Base-by-base conservation (phyloP, 164 flowering plant species). In the Nymphaea colorata region DNA sequence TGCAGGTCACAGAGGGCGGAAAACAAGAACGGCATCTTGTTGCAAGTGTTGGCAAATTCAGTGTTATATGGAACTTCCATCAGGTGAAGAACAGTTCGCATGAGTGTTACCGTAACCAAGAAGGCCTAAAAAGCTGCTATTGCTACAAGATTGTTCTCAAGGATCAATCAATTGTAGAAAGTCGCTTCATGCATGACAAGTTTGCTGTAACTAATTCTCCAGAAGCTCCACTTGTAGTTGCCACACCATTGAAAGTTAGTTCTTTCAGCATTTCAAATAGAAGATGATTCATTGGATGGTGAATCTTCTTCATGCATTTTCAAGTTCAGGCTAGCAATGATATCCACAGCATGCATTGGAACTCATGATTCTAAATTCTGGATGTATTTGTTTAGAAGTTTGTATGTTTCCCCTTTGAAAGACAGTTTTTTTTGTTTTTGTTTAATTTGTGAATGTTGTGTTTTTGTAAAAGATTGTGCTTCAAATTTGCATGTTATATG, bases 141-240 rank as follows among this genome's bases (percentile, higher is more conserved):
- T 93, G 97, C 76, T 93, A 91, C 81, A 91, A 85, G 75, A 81
- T 91, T 47, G 95, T 91, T 44, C 82, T 79, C 43, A 91, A 85
- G 74, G 94, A 93, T 61, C 97, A 93, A 68, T 89, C 98, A 45
- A 91, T 93, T 47, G 79, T 93, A 6, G 97, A 91, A 18, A 93
- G 98, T 69, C 93, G 98, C 63, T 91, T 91, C 80, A 93, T 91
- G 98, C 92, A 91, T 62, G 98, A 91, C 67, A 91, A 83, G 51
- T 91, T 77, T 85, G 93, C 93, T 17, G 85, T 87, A 55, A 76
- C 74, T 41, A 82, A 89, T 59, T 89, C 97, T 44, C 98, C 98
- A 7, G 96, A 93, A 71, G 98, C 98, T 47, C 97, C 98, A 2
- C 74, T 93, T 69, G 98, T 93, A 55, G 91, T 93, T 70, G 98